Evolutionary conservation across 2,329 filamentous ascomycete genomes (phyloP), one percentile per base, ranked within the genome.

Genomic region (Beauveria bassiana): DNA sequence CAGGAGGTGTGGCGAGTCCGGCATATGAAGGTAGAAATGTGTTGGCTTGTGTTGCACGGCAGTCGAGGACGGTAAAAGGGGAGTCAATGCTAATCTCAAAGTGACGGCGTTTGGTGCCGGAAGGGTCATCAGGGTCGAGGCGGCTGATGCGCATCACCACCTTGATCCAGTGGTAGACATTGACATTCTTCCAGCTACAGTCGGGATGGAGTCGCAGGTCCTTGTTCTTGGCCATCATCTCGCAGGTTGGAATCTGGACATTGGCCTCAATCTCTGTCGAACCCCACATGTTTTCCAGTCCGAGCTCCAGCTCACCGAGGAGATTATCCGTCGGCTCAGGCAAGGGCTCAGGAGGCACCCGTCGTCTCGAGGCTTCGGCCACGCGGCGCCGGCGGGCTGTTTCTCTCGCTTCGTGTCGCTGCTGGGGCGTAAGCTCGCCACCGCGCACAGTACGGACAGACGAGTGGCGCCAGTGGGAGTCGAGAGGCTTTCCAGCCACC

Each of bases 61-160:
- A 97, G 64, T 93, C 93, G 53, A 96, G 87, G 51, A 96, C 91
- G 64, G 93, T 93, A 71, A 97, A 93, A 1, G 93, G 93, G 1
- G 92, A 96, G 74, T 97, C 93, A 68, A 97, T 97, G 66, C 91
- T 96, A 68, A 96, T 96, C 73, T 97, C 93, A 67, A 96, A 97
- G 71, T 96, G 93, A 40, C 92, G 85, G 65, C 92, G 85, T 70
- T 93, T 93, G 65, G 78, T 81, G 42, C 81, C 82, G 1, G 79
- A 80, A 0, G 91, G 86, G 68, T 96, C 90, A 12, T 87, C 85
- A 45, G 87, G 83, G 68, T 96, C 93, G 16, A 89, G 79, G 68
- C 91, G 91, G 34, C 92, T 96, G 52, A 97, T 87, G 58, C 93
- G 88, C 86, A 97, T 90, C 64, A 96, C 91, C 70, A 96, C 91